phyloP scores from a whole-genome alignment of 805 yeast species.

The Candida cerambycidarum region DNA sequence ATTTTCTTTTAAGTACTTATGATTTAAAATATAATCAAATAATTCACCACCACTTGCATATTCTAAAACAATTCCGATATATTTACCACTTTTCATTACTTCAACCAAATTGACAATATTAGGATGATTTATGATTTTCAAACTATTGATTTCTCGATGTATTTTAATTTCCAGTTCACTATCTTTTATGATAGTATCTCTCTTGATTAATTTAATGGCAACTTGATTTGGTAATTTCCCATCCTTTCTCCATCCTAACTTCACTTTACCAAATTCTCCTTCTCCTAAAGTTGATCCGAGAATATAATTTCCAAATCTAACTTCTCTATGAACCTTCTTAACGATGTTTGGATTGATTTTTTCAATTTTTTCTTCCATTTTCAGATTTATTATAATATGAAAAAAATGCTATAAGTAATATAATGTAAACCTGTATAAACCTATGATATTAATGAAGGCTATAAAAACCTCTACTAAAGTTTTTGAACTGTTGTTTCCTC shows the following conservation, averaged over 20 bases:
- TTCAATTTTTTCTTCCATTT: conserved; percentile 5
- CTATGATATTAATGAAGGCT: too few species aligned
- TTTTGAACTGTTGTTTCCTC: too few species aligned
- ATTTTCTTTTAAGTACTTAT: conserved; percentile 82
- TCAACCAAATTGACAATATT: conserved; percentile 90
- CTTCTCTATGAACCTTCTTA: conserved; percentile 44
- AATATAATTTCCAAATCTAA: conserved; percentile 85
- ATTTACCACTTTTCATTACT: conserved; percentile 89
- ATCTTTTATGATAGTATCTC: conserved; percentile 85
- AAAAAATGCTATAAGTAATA: too few species aligned
- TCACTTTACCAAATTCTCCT: conserved; percentile 98
- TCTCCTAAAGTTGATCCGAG: conserved; percentile 94
- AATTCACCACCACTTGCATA: conserved; percentile 98
- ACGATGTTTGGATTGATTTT: conserved; percentile 9
- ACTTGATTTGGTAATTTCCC: conserved; percentile 79
- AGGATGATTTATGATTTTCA: conserved; percentile 85
- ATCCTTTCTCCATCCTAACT: conserved; percentile 91
- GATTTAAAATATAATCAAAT: conserved; percentile 86
- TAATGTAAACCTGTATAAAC: too few species aligned
- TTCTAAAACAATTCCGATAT: conserved; percentile 94
- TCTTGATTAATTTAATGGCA: conserved; percentile 87
- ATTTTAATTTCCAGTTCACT: conserved; percentile 86
- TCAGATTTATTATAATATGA: neutral
- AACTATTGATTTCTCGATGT: conserved; percentile 88
- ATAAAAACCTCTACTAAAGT: too few species aligned